Conservation (phyloP, 1,284 basidiomycete species). For the Cerrena zonata region DNA sequence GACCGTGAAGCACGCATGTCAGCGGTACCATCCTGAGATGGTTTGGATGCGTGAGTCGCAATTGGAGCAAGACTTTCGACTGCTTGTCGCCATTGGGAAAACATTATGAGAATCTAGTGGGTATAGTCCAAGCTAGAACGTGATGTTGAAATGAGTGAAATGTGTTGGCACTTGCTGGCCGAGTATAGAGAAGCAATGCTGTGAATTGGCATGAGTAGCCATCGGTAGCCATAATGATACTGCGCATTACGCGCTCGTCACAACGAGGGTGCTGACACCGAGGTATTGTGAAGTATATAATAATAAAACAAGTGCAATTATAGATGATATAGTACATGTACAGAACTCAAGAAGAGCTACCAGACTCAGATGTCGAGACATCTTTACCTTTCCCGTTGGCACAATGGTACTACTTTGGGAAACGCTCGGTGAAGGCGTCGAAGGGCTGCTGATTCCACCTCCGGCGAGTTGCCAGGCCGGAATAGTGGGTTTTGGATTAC, state of each 20-base stretch:
- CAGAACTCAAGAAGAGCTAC: conserved; percentile 22
- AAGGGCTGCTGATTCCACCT: conserved; percentile 1
- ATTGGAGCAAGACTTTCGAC: conserved; percentile 25
- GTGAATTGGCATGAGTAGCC: neutral
- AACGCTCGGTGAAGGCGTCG: conserved; percentile 13
- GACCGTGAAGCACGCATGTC: conserved; percentile 18
- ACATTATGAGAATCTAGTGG: conserved; percentile 12
- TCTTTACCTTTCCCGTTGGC: conserved; percentile 28
- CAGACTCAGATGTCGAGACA: conserved; percentile 13
- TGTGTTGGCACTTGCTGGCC: neutral
- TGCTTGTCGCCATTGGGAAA: conserved; percentile 26
- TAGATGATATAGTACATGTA: neutral
- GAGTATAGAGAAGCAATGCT: neutral
- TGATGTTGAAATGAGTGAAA: neutral
- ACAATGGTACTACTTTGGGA: neutral
- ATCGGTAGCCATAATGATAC: too few species aligned
- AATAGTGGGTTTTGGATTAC: conserved; percentile 62
- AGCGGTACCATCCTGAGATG: conserved; percentile 22
- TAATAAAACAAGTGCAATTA: neutral
- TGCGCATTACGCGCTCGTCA: too few species aligned
- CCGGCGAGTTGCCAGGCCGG: conserved; percentile 81
- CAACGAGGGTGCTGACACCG: too few species aligned
- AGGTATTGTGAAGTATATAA: neutral
- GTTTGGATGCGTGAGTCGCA: conserved; percentile 18
- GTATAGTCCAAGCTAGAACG: neutral